phyloP scores from a whole-genome alignment of 208 protist genomes.

The Leishmania arabica region DNA sequence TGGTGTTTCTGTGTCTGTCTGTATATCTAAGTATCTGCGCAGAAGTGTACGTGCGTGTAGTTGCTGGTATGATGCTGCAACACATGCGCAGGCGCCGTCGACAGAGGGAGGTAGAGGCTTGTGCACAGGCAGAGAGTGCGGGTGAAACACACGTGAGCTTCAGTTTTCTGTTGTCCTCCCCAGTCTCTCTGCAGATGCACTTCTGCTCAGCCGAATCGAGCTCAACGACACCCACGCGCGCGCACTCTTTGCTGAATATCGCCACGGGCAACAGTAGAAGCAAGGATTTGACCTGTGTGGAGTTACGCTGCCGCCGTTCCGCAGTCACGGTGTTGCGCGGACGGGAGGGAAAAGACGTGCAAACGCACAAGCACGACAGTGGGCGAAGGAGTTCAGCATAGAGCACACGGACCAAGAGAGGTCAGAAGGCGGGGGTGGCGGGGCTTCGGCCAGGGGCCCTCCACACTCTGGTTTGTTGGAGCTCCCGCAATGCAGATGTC shows the following conservation, averaged over 20 bases:
- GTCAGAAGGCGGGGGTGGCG: background rate
- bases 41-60: background rate
- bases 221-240: background rate
- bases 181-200: background rate
- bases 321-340: background rate
- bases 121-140: background rate
- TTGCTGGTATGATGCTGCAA: background rate
- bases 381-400: background rate
- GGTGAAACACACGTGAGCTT: background rate
- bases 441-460: background rate
- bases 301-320: background rate
- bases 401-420: background rate
- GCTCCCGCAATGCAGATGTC: background rate
- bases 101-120: background rate
- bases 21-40: background rate
- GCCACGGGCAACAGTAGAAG: background rate
- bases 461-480: background rate
- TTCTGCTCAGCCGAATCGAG: background rate
- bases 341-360: background rate
- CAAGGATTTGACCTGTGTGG: background rate
- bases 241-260: background rate
- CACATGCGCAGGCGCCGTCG: background rate
- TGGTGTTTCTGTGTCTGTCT: background rate
- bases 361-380: background rate
- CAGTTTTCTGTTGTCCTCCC: background rate